Conservation (phyloP, 2,329 filamentous ascomycete genomes). For the Alternaria incomplexa region DNA sequence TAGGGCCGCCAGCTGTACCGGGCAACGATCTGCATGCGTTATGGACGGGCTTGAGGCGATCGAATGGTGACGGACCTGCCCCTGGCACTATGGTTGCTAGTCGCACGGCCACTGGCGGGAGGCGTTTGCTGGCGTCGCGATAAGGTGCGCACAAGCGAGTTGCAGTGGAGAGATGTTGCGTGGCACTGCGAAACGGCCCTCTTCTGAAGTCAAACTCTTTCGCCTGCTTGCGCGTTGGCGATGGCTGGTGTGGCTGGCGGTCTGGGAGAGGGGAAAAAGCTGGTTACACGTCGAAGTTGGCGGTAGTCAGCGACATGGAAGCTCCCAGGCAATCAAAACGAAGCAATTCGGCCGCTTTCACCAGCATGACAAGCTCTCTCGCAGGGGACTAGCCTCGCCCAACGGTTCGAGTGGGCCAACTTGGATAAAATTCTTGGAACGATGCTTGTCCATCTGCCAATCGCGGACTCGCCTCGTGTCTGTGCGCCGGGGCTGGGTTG, state of each 20-base stretch:
- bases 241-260: background rate
- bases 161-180: constrained; percentile 19
- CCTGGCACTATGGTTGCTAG: constrained; percentile 15
- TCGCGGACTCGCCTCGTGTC: constrained; percentile 6
- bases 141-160: constrained; percentile 17
- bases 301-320: background rate
- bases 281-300: background rate
- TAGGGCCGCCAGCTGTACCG: background rate
- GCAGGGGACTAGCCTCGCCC: constrained; percentile 3
- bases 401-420: constrained; percentile 9
- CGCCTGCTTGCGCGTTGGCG: background rate
- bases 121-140: constrained; percentile 20
- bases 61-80: constrained; percentile 13
- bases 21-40: constrained; percentile 6
- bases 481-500: constrained; percentile 11
- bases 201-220: background rate
- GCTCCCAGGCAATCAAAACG: background rate
- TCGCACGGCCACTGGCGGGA: constrained; percentile 10
- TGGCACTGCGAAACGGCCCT: constrained; percentile 13
- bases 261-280: background rate
- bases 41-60: constrained; percentile 6
- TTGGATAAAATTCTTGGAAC: constrained; percentile 22
- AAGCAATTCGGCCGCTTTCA: constrained; percentile 7
- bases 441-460: constrained; percentile 22
- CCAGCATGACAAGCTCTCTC: background rate